phyloP scores from a whole-genome alignment of 2,329 filamentous ascomycete species.

The Mycosphaerella sp. region DNA sequence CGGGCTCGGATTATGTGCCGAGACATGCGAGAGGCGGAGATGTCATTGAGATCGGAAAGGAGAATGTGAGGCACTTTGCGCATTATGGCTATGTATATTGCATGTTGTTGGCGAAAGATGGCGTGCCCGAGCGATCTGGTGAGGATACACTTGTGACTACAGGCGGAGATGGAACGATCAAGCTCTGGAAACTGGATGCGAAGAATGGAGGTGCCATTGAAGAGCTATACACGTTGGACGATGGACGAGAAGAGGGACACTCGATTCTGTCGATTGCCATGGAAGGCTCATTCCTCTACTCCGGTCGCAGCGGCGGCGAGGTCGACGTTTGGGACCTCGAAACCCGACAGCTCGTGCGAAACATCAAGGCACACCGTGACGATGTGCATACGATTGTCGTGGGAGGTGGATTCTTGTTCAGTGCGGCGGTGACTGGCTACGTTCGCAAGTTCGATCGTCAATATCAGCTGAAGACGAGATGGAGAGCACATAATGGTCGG shows the following conservation, averaged over 20 bases:
- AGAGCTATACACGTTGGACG: slow-evolving; percentile 62
- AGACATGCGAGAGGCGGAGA: slow-evolving; percentile 53
- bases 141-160: slow-evolving; percentile 81
- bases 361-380: slow-evolving; percentile 71
- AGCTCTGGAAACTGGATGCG: slow-evolving; percentile 75
- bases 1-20: slow-evolving; percentile 47
- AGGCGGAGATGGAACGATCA: slow-evolving; percentile 88
- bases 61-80: slow-evolving; percentile 79
- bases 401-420: slow-evolving; percentile 78
- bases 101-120: slow-evolving; percentile 77
- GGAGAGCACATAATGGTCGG: slow-evolving; percentile 79
- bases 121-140: slow-evolving; percentile 63
- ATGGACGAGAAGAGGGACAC: slow-evolving; percentile 52
- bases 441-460: slow-evolving; percentile 67
- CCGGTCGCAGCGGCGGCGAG: slow-evolving; percentile 77
- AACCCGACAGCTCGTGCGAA: slow-evolving; percentile 81
- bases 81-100: slow-evolving; percentile 96
- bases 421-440: slow-evolving; percentile 80
- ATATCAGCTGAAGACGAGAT: slow-evolving; percentile 70
- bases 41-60: slow-evolving; percentile 72
- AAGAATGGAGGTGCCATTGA: slow-evolving; percentile 56
- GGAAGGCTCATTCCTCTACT: slow-evolving; percentile 88
- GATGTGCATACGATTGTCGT: slow-evolving; percentile 85
- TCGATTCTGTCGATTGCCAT: slow-evolving; percentile 71
- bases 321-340: slow-evolving; percentile 97